A percentile compares a stretch with the other conserved stretches of the same genome.
phyloP scores from a whole-genome alignment of 1,139 yeast genomes.

The Geotrichum aggregatum region DNA sequence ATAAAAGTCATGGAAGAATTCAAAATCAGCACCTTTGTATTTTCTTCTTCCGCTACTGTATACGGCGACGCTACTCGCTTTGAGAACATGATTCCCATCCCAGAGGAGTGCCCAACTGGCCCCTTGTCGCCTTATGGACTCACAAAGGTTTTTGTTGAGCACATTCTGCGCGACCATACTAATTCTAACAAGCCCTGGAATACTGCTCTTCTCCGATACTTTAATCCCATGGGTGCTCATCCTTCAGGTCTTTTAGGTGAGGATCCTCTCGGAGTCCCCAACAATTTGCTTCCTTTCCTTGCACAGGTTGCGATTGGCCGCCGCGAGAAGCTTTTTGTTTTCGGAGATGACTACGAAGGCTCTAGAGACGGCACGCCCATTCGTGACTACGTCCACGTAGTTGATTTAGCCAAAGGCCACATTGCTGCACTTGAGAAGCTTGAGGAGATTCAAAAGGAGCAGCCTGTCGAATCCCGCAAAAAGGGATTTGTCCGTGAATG shows the following conservation, averaged over 20 bases:
- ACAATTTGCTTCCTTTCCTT: slow-evolving; percentile 67
- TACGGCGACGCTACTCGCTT: slow-evolving; percentile 79
- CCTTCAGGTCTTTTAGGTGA: slow-evolving; percentile 78
- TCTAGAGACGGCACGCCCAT: slow-evolving; percentile 78
- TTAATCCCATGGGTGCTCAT: slow-evolving; percentile 84
- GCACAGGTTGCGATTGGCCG: slow-evolving; percentile 78
- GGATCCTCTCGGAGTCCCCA: slow-evolving; percentile 74
- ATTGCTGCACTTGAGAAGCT: slow-evolving; percentile 65
- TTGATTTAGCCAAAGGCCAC: slow-evolving; percentile 79
- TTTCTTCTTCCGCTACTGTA: slow-evolving; percentile 78
- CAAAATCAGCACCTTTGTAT: slow-evolving; percentile 57
- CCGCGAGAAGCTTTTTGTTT: slow-evolving; percentile 58
- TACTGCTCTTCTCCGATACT: slow-evolving; percentile 67
- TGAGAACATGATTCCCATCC: slow-evolving; percentile 71
- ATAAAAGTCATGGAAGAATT: slow-evolving; percentile 50
- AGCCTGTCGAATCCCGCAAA: slow-evolving; percentile 26
- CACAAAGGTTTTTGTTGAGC: slow-evolving; percentile 65
- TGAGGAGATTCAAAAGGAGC: slow-evolving; percentile 37
- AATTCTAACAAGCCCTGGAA: slow-evolving; percentile 51
- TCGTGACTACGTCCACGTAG: slow-evolving; percentile 77
- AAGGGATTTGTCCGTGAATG: slow-evolving; percentile 65
- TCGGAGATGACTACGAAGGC: slow-evolving; percentile 59
- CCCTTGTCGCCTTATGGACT: slow-evolving; percentile 77
- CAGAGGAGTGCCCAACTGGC: slow-evolving; percentile 71
- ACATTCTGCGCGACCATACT: slow-evolving; percentile 56